phyloP scores from a whole-genome alignment of 768 basidiomycete genomes.

The Termitomyces titanicus region DNA sequence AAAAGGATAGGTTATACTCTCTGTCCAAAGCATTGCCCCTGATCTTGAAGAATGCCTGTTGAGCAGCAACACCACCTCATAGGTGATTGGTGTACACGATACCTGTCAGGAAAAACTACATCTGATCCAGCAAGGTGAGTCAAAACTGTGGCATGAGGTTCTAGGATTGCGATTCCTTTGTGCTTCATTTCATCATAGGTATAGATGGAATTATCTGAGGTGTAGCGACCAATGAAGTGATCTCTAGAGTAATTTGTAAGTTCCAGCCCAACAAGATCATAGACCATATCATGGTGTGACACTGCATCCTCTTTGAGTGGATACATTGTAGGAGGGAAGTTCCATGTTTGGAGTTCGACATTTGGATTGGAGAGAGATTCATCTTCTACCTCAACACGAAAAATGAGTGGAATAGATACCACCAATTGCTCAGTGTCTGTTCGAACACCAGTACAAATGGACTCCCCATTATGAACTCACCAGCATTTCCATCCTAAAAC shows the following conservation, averaged over 20 bases:
- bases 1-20: slow-evolving; percentile 5
- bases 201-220: slow-evolving; percentile 12
- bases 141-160: background rate
- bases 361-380: background rate
- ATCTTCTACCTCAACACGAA: slow-evolving; percentile 14
- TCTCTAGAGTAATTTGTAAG: slow-evolving; percentile 10
- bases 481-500: slow-evolving; percentile 13
- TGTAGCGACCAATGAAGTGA: slow-evolving; percentile 24
- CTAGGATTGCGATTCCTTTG: slow-evolving; percentile 10
- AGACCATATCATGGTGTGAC: slow-evolving; percentile 12
- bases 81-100: slow-evolving; percentile 13
- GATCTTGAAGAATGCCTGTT: slow-evolving; percentile 15
- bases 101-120: slow-evolving; percentile 10
- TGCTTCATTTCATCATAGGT: slow-evolving; percentile 19
- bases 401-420: slow-evolving; percentile 18
- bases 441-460: slow-evolving; percentile 14
- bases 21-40: background rate
- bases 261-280: slow-evolving; percentile 21
- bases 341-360: slow-evolving; percentile 9
- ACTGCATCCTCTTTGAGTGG: background rate
- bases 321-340: slow-evolving; percentile 17
- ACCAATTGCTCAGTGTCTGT: slow-evolving; percentile 12
- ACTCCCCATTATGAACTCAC: slow-evolving; percentile 13
- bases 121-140: slow-evolving; percentile 12
- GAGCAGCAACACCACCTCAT: slow-evolving; percentile 14